Evolutionary conservation across 106 monocot species (phyloP).

Genomic region (Gastrodia elata): DNA sequence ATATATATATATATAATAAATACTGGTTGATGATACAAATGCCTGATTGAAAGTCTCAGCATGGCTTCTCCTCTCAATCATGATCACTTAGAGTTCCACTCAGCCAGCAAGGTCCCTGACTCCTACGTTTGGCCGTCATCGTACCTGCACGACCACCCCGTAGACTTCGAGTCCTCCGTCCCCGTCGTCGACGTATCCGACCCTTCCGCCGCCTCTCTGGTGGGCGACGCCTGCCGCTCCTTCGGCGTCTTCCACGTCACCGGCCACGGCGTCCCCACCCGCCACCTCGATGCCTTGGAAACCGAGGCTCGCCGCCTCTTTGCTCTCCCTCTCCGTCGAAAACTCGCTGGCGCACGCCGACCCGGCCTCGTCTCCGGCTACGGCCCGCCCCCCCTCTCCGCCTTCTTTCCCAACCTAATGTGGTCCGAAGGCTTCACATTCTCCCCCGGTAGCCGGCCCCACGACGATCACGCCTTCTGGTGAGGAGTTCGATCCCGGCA

Average conservation of each 20-base stretch:
- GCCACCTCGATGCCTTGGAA: constrained; percentile 4
- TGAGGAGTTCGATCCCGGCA: not conserved
- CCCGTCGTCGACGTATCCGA: constrained; percentile 15
- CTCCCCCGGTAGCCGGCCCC: not conserved
- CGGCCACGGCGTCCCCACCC: constrained; percentile 8
- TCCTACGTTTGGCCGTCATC: constrained; percentile 15
- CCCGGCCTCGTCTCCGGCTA: constrained; percentile 5
- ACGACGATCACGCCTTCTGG: constrained; percentile 9
- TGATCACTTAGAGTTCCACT: constrained; percentile 8
- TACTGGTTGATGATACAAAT: too few species aligned
- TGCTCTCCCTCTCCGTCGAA: constrained; percentile 15
- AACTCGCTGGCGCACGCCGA: constrained; percentile 5
- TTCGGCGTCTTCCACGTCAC: constrained; percentile 9
- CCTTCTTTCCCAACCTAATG: constrained; percentile 15
- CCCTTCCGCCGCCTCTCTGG: not conserved
- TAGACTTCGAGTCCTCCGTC: constrained; percentile 3
- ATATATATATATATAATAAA: too few species aligned
- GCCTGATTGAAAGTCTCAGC: too few species aligned
- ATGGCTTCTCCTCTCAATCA: not conserved
- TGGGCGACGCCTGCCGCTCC: constrained; percentile 5
- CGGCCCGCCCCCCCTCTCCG: constrained; percentile 13
- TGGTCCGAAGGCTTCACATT: constrained; percentile 26
- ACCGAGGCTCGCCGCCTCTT: constrained; percentile 8
- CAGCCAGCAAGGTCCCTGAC: constrained; percentile 6
- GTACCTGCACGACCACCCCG: constrained; percentile 12